These are phyloP conservation scores for Penicillium sp. DNA, from an alignment of 2,329 filamentous ascomycete species.

Conservation along the genomic window DNA sequence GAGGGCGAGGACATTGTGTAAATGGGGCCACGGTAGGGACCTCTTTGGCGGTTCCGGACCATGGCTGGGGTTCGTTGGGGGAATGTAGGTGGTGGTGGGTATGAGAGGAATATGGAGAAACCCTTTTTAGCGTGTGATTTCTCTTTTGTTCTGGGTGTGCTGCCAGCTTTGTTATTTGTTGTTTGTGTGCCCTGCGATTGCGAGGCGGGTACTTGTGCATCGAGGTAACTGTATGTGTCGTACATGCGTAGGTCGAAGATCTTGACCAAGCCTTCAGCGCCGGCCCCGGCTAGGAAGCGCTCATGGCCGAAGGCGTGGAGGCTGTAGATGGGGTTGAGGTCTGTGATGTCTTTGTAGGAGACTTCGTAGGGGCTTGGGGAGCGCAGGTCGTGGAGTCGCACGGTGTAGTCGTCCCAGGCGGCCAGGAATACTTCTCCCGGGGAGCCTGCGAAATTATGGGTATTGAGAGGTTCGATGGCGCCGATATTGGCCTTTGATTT, in stretches of 20 bases:
- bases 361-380: constrained; percentile 48
- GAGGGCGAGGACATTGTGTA: constrained; percentile 48
- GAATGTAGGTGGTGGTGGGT: constrained; percentile 19
- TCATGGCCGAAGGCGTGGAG: constrained; percentile 57
- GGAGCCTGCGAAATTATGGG: constrained; percentile 21
- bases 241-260: constrained; percentile 60
- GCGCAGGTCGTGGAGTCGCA: constrained; percentile 61
- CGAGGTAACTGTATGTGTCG: constrained; percentile 35
- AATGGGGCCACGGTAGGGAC: constrained; percentile 44
- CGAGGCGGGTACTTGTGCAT: constrained; percentile 19
- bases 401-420: constrained; percentile 58
- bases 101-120: constrained; percentile 45
- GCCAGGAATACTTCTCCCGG: constrained; percentile 56
- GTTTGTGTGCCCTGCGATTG: background rate
- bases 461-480: constrained; percentile 38
- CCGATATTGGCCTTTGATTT: constrained; percentile 31
- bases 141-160: background rate
- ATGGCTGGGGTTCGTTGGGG: constrained; percentile 5
- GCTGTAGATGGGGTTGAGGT: constrained; percentile 59
- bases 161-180: background rate
- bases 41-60: constrained; percentile 13
- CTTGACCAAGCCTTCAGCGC: constrained; percentile 59
- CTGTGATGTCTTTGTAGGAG: constrained; percentile 56
- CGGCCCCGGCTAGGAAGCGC: constrained; percentile 56
- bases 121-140: constrained; percentile 28